Evolutionary conservation across 2,329 filamentous ascomycete species (phyloP).

Genomic region (Alternaria arborescens): DNA sequence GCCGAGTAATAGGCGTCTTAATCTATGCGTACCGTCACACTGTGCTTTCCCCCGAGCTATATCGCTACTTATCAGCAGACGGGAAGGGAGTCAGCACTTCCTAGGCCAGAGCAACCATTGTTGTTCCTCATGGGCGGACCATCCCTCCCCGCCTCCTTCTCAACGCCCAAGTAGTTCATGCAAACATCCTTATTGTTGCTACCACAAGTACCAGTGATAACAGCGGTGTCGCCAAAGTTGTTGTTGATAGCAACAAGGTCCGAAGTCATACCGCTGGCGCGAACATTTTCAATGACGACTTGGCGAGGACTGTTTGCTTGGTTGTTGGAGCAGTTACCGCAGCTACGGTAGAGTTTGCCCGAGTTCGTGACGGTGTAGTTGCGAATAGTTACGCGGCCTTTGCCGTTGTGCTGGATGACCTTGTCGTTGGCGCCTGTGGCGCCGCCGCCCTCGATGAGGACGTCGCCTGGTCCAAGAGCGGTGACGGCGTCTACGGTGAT

Average conservation of each 20-base stretch:
- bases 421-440: not conserved
- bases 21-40: too few relatives aligned
- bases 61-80: fast-evolving
- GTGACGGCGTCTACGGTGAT: not conserved
- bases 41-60: fast-evolving
- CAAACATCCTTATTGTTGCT: not conserved
- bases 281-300: not conserved
- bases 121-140: not conserved
- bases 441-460: not conserved
- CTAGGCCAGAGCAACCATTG: not conserved
- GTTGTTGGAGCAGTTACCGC: not conserved
- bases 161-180: not conserved
- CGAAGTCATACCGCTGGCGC: not conserved
- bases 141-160: not conserved
- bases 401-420: not conserved
- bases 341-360: not conserved
- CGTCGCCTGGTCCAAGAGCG: not conserved
- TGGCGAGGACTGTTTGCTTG: not conserved
- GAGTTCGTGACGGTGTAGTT: not conserved
- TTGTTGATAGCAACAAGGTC: not conserved
- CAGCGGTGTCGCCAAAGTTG: not conserved
- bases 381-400: not conserved
- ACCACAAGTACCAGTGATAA: not conserved
- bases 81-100: not conserved
- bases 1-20: fast-evolving